phyloP scores from a whole-genome alignment of 768 basidiomycete genomes.

The Boletus subcaerulescens region DNA sequence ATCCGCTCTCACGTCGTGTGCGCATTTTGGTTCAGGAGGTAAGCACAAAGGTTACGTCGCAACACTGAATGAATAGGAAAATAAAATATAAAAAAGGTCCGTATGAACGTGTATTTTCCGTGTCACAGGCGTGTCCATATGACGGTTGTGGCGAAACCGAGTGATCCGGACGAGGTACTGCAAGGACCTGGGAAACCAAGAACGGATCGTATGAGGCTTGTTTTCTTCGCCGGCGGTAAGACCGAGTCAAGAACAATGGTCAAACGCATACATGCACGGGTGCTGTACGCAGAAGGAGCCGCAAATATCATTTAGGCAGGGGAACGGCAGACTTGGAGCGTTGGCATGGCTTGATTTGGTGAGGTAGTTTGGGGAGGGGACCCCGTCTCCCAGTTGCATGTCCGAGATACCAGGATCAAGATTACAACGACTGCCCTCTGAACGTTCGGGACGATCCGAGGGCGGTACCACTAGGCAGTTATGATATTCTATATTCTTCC shows the following conservation, averaged over 20 bases:
- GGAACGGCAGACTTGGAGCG: too few species aligned
- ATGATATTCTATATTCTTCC: neutral
- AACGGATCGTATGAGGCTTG: too few species aligned
- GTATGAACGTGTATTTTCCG: slow-evolving; percentile 11
- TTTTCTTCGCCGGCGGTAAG: neutral
- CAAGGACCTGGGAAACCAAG: too few species aligned
- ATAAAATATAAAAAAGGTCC: neutral
- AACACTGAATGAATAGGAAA: neutral
- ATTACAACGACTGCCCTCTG: too few species aligned
- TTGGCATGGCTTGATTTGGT: neutral
- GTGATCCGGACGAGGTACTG: neutral
- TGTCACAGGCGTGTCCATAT: neutral
- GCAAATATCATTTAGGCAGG: neutral
- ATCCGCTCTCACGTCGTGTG: slow-evolving; percentile 6
- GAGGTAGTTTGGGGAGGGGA: neutral
- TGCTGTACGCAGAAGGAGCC: neutral
- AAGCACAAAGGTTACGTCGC: neutral
- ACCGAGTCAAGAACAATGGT: neutral
- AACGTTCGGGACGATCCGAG: neutral
- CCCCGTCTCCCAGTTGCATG: neutral
- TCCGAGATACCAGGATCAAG: neutral
- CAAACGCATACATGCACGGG: neutral
- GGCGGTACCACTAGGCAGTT: neutral
- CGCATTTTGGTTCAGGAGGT: neutral
- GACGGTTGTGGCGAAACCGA: neutral